Conservation (phyloP, 768 basidiomycete genomes). For the Psilocybe subaeruginosa region DNA sequence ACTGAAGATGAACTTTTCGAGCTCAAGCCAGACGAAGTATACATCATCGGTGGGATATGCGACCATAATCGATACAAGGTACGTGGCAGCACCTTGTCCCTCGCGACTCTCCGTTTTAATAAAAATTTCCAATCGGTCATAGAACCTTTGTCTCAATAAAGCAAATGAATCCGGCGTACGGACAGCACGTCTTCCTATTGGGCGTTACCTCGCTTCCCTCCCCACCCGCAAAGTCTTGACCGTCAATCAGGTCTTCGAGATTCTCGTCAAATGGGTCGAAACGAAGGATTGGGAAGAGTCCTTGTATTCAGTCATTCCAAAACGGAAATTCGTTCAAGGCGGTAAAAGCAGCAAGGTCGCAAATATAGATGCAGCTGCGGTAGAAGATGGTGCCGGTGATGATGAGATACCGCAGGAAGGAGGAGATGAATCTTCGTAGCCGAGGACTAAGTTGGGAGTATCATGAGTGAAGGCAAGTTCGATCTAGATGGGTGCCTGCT, state of each 20-base stretch:
- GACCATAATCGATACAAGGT: slow-evolving; percentile 98
- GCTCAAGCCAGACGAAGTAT: slow-evolving; percentile 82
- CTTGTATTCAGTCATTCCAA: slow-evolving; percentile 87
- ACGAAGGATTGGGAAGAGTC: slow-evolving; percentile 85
- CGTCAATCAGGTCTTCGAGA: slow-evolving; percentile 96
- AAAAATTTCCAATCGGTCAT: slow-evolving; percentile 20
- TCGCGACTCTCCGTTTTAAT: slow-evolving; percentile 16
- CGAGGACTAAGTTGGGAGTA: not conserved
- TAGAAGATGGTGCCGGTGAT: slow-evolving; percentile 22
- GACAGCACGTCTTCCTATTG: slow-evolving; percentile 92
- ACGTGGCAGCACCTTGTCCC: slow-evolving; percentile 9
- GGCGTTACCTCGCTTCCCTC: slow-evolving; percentile 83
- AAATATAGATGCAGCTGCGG: slow-evolving; percentile 22
- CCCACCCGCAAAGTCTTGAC: slow-evolving; percentile 95
- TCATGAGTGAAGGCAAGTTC: slow-evolving; percentile 1
- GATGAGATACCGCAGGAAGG: slow-evolving; percentile 11
- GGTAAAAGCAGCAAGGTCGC: slow-evolving; percentile 31
- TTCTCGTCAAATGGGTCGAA: slow-evolving; percentile 89
- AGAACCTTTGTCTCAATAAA: slow-evolving; percentile 92
- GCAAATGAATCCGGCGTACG: slow-evolving; percentile 73
- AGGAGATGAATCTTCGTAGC: slow-evolving; percentile 8
- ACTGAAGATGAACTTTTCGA: slow-evolving; percentile 84
- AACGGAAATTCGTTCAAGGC: slow-evolving; percentile 76
- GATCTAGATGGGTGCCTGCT: not conserved
- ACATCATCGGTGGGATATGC: slow-evolving; percentile 94